Conservation (phyloP, 2,329 filamentous ascomycete species). For the Leptosphaerulina australis region DNA sequence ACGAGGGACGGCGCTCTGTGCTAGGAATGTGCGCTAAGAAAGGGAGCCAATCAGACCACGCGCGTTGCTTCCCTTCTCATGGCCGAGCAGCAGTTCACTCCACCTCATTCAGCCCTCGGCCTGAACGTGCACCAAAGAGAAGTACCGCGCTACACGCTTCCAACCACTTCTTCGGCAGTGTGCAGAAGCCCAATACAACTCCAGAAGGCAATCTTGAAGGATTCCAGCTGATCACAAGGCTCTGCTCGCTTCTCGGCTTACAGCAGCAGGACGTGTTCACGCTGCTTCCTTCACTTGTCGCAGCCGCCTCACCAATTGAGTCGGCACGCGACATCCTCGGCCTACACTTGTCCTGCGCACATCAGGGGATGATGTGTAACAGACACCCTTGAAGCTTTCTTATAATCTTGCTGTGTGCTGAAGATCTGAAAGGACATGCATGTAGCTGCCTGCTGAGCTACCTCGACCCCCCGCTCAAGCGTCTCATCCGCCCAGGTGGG, state of each 20-base stretch:
- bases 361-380: slow-evolving; percentile 12
- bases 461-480: slow-evolving; percentile 10
- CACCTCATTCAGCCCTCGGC: slow-evolving; percentile 10
- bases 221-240: slow-evolving; percentile 16
- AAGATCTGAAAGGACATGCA: slow-evolving; percentile 9
- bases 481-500: slow-evolving; percentile 3
- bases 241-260: slow-evolving; percentile 14
- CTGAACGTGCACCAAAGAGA: slow-evolving; percentile 4
- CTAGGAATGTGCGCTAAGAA: slow-evolving; percentile 15
- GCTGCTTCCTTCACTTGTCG: no score
- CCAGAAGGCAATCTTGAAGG: slow-evolving; percentile 1
- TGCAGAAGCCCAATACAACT: background rate
- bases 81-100: slow-evolving; percentile 21
- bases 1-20: slow-evolving; percentile 15
- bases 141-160: slow-evolving; percentile 3
- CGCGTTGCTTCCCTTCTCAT: slow-evolving; percentile 10
- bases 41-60: slow-evolving; percentile 22
- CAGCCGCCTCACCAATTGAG: slow-evolving; percentile 14
- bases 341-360: slow-evolving; percentile 9
- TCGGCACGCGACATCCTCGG: slow-evolving; percentile 10
- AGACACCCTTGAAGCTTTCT: background rate
- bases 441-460: slow-evolving; percentile 9
- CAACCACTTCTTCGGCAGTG: background rate
- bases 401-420: slow-evolving; percentile 10
- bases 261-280: slow-evolving; percentile 11